Percentiles rank a stretch among this genome's conserved stretches.
phyloP scores from a whole-genome alignment of 768 basidiomycete species.

The Tylopilus subfusipes region DNA sequence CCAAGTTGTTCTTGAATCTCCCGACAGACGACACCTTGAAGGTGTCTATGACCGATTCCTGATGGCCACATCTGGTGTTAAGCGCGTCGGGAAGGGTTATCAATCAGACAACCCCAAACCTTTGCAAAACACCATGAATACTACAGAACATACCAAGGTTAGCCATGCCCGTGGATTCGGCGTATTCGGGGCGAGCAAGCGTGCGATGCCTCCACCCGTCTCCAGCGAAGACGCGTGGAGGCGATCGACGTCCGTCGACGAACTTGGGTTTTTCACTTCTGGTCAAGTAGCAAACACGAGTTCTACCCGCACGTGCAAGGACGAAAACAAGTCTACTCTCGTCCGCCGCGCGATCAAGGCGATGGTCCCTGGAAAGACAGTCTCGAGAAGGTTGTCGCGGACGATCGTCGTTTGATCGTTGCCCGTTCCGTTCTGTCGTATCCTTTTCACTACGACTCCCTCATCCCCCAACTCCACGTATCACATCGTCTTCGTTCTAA shows the following conservation, averaged over 20 bases:
- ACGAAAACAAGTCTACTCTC: constrained; percentile 47
- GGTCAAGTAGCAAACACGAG: constrained; percentile 24
- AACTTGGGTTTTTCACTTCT: constrained; percentile 54
- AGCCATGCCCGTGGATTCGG: constrained; percentile 25
- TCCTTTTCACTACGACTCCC: neutral
- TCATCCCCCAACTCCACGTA: neutral
- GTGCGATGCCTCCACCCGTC: constrained; percentile 67
- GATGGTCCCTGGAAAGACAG: constrained; percentile 63
- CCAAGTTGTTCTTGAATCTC: constrained; percentile 44
- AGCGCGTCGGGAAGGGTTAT: constrained; percentile 76
- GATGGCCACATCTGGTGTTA: constrained; percentile 79
- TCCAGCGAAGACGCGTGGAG: constrained; percentile 58
- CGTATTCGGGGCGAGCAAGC: constrained; percentile 36
- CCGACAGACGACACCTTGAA: constrained; percentile 59
- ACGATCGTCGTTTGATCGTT: constrained; percentile 23
- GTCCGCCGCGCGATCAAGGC: constrained; percentile 75
- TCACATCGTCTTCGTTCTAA: constrained; percentile 12
- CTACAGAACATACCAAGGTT: constrained; percentile 19
- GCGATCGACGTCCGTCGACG: constrained; percentile 54
- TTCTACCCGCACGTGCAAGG: constrained; percentile 35
- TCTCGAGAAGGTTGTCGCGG: constrained; percentile 49
- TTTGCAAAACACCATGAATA: constrained; percentile 30
- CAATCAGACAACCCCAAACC: constrained; percentile 63
- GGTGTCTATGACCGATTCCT: constrained; percentile 79
- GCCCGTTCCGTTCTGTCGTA: neutral